Evolutionary conservation across 768 basidiomycete genomes (phyloP).

Genomic region (Nidula microcarpa): DNA sequence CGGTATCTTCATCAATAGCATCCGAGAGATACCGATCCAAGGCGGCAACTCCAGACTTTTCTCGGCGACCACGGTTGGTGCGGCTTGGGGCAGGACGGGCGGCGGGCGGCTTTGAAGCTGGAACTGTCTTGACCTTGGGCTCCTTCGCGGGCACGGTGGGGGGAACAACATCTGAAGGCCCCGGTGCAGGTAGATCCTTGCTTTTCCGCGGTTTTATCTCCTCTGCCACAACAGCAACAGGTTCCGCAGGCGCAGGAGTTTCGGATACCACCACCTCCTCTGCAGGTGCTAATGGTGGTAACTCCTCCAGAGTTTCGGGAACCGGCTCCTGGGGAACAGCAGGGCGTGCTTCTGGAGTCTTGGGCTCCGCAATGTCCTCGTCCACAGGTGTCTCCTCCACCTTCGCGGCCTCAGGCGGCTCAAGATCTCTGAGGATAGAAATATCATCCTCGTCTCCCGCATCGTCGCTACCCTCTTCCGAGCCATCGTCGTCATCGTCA

Average conservation of each 20-base stretch:
- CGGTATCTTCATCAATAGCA: slow-evolving; percentile 44
- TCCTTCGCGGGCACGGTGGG: slow-evolving; percentile 27
- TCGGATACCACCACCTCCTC: slow-evolving; percentile 7
- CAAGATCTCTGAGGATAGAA: slow-evolving; percentile 13
- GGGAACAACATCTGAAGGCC: slow-evolving; percentile 12
- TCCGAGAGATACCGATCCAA: slow-evolving; percentile 71
- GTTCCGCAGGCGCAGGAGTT: background rate
- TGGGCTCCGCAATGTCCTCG: slow-evolving; percentile 53
- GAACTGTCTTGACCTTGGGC: slow-evolving; percentile 11
- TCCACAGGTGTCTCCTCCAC: slow-evolving; percentile 7
- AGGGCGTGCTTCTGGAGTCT: slow-evolving; percentile 71
- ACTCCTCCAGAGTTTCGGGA: slow-evolving; percentile 6
- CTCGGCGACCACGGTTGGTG: slow-evolving; percentile 46
- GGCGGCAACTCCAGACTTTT: slow-evolving; percentile 81
- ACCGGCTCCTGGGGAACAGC: slow-evolving; percentile 22
- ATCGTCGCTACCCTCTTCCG: slow-evolving; percentile 25
- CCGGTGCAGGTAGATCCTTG: slow-evolving; percentile 21
- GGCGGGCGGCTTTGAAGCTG: slow-evolving; percentile 12
- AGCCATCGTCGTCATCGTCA: slow-evolving; percentile 62
- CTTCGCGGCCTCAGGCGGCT: background rate
- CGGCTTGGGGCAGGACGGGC: slow-evolving; percentile 18
- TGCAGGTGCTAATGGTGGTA: slow-evolving; percentile 5
- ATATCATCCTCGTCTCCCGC: slow-evolving; percentile 19
- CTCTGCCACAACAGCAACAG: slow-evolving; percentile 5
- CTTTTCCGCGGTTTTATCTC: slow-evolving; percentile 22